Evolutionary conservation across 2,329 filamentous ascomycete species (phyloP).

Genomic region (Teratosphaeria pseudoeucalypti): DNA sequence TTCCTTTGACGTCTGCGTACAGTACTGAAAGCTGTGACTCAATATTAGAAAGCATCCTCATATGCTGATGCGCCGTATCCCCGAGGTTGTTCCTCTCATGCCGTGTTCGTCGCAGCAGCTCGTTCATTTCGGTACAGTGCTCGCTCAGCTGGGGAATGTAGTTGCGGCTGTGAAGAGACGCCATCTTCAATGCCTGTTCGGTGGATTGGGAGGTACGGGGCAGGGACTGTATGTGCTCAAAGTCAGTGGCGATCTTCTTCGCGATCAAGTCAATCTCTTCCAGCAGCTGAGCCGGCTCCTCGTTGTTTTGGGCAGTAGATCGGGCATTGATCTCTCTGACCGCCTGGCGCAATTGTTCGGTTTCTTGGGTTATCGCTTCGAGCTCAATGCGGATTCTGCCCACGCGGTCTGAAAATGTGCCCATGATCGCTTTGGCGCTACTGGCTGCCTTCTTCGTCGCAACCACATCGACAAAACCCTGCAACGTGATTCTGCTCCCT

Average conservation of each 20-base stretch:
- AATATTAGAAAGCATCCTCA: conserved; percentile 72
- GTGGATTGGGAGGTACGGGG: conserved; percentile 55
- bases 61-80: conserved; percentile 56
- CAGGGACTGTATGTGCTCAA: conserved; percentile 63
- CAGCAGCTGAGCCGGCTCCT: conserved; percentile 59
- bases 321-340: conserved; percentile 33
- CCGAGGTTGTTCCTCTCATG: conserved; percentile 60
- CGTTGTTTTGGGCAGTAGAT: conserved; percentile 12
- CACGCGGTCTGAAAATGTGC: conserved; percentile 50
- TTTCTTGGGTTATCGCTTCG: conserved; percentile 31
- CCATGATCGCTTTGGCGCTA: conserved; percentile 52
- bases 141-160: conserved; percentile 51
- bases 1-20: conserved; percentile 58
- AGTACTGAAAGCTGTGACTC: conserved; percentile 64
- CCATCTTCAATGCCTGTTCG: conserved; percentile 53
- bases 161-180: conserved; percentile 52
- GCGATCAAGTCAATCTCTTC: conserved; percentile 78
- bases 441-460: conserved; percentile 63
- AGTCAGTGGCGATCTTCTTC: conserved; percentile 79
- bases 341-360: conserved; percentile 34
- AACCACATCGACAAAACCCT: conserved; percentile 66
- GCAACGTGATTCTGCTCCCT: conserved; percentile 47
- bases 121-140: conserved; percentile 46
- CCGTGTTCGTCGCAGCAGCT: conserved; percentile 40
- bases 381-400: conserved; percentile 32